These are phyloP conservation scores for Backusella parvicylindrica DNA, from an alignment of 192 early-diverging fungal genomes.

Conservation along the genomic window DNA sequence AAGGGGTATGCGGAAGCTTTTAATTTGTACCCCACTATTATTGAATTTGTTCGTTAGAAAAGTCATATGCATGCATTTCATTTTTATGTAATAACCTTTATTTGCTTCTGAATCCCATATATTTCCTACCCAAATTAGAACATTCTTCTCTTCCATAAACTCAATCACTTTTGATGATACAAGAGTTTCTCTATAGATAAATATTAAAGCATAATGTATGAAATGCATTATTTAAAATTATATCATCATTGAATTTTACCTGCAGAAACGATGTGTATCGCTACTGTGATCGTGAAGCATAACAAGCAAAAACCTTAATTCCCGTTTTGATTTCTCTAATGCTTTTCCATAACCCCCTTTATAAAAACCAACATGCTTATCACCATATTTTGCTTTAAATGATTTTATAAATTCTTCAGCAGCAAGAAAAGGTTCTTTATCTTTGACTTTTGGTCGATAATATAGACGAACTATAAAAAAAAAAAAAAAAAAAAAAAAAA, in stretches of 20 bases:
- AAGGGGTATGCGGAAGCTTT: slow-evolving; percentile 79
- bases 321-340: slow-evolving; percentile 62
- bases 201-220: background rate
- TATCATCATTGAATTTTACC: slow-evolving; percentile 19
- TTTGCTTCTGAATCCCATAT: slow-evolving; percentile 66
- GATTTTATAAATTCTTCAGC: slow-evolving; percentile 63
- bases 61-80: background rate
- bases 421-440: slow-evolving; percentile 49
- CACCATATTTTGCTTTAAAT: slow-evolving; percentile 72
- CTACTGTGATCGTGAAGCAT: slow-evolving; percentile 80
- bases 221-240: background rate
- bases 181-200: slow-evolving; percentile 41
- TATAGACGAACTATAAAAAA: background rate
- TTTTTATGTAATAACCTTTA: slow-evolving; percentile 21
- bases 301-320: slow-evolving; percentile 70
- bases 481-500: background rate
- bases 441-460: background rate
- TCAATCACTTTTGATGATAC: slow-evolving; percentile 28
- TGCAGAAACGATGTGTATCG: slow-evolving; percentile 65
- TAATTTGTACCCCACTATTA: slow-evolving; percentile 59
- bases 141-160: background rate
- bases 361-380: slow-evolving; percentile 72
- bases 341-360: slow-evolving; percentile 59
- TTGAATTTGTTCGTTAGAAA: background rate
- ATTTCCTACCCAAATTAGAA: slow-evolving; percentile 70